phyloP scores from a whole-genome alignment of 345 rosid genomes.

The Gossypium stocksii region DNA sequence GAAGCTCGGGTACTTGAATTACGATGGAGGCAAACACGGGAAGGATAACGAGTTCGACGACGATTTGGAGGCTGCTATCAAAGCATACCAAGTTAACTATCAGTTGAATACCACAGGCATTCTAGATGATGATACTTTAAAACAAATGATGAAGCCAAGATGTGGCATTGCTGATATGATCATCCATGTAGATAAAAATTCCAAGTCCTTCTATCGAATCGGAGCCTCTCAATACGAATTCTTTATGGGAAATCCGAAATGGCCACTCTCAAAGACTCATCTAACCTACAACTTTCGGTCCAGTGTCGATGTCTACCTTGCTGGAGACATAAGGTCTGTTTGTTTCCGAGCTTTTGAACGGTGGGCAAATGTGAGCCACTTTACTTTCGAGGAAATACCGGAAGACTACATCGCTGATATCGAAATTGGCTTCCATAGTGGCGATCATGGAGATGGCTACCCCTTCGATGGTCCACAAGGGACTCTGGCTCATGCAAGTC shows the following conservation, averaged over 20 bases:
- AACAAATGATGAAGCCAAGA: conserved; percentile 21
- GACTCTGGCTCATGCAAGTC: conserved; percentile 16
- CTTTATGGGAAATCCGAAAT: conserved; percentile 5
- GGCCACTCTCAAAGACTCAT: conserved; percentile 14
- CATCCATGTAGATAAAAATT: background rate
- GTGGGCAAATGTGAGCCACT: conserved; percentile 21
- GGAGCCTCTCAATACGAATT: conserved; percentile 6
- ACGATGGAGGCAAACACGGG: background rate
- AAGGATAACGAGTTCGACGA: conserved; percentile 16
- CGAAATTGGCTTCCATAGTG: conserved; percentile 8
- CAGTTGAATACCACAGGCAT: conserved; percentile 17
- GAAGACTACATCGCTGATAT: conserved; percentile 8
- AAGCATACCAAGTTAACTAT: conserved; percentile 14
- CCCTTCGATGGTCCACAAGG: conserved; percentile 19
- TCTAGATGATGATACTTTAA: conserved; percentile 19
- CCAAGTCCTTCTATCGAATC: conserved; percentile 2
- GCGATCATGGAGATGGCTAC: conserved; percentile 8
- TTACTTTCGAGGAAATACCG: conserved; percentile 13
- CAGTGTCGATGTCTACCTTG: background rate
- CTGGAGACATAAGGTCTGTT: conserved; percentile 10
- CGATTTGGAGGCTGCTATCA: conserved; percentile 17
- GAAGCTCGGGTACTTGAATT: conserved; percentile 16
- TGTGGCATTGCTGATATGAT: conserved; percentile 23
- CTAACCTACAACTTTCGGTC: conserved; percentile 16
- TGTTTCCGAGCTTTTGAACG: conserved; percentile 23